A percentile compares a stretch with the other conserved stretches of the same genome.
phyloP scores from a whole-genome alignment of 371 early-diverging fungal genomes.

The Mortierella sp. region DNA sequence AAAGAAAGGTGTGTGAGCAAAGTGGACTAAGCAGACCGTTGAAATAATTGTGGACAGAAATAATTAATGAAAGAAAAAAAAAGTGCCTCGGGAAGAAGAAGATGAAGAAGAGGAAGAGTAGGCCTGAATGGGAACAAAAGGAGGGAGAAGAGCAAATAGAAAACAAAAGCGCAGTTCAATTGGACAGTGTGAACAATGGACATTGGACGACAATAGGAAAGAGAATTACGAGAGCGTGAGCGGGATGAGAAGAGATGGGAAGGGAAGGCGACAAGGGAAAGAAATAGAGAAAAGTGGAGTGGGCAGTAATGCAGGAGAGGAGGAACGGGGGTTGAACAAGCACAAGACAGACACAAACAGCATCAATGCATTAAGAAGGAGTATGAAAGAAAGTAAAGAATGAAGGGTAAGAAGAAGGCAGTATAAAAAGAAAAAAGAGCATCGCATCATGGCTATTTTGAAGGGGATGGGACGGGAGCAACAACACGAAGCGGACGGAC shows the following conservation, averaged over 20 bases:
- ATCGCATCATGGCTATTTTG: no score
- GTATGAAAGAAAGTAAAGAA: not conserved
- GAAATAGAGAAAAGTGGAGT: not conserved
- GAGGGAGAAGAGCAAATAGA: not conserved
- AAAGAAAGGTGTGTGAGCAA: not conserved
- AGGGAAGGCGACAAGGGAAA: not conserved
- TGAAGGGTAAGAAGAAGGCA: not conserved
- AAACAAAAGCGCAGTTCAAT: not conserved
- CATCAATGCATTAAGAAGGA: not conserved
- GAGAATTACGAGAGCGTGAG: slow-evolving; percentile 8
- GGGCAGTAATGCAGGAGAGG: slow-evolving; percentile 7
- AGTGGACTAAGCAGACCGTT: not conserved
- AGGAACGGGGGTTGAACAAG: not conserved
- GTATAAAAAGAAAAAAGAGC: not conserved
- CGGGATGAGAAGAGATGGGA: not conserved
- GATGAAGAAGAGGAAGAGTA: not conserved
- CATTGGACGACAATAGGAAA: not conserved
- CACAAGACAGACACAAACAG: not conserved
- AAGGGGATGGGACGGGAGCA: no score
- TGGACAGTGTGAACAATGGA: not conserved
- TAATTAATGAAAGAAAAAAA: not conserved
- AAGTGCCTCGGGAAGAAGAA: not conserved
- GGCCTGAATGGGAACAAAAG: not conserved
- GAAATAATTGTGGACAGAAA: not conserved
- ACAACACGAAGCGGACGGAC: no score